phyloP scores from a whole-genome alignment of 805 yeast genomes.

The Wickerhamiella occidentalis region DNA sequence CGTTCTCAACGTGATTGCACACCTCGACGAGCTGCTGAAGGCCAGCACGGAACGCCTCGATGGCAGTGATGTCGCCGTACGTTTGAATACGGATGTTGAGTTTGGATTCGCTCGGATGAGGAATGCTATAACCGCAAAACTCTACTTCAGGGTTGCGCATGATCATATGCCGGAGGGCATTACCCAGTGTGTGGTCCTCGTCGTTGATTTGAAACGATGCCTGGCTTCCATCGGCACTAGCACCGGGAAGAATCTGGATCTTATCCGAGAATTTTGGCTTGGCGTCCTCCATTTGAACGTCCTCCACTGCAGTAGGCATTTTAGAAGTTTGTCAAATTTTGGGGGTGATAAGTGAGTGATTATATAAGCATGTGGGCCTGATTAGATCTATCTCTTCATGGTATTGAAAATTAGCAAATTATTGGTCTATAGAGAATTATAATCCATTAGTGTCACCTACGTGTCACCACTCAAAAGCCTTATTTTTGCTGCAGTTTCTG shows the following conservation, averaged over 20 bases:
- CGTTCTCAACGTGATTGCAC: conserved; percentile 73
- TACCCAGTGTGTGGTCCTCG: conserved; percentile 95
- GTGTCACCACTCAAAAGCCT: conserved; percentile 25
- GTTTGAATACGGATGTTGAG: conserved; percentile 90
- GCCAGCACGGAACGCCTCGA: conserved; percentile 87
- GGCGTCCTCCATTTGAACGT: conserved; percentile 6
- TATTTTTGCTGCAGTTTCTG: conserved; percentile 35
- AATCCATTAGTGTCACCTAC: no score
- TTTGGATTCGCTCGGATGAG: conserved; percentile 91
- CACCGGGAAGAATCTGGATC: conserved; percentile 36
- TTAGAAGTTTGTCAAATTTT: background rate
- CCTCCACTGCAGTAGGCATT: conserved; percentile 11
- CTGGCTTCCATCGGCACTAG: conserved; percentile 85
- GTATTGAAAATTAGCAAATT: no score
- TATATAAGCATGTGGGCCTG: background rate
- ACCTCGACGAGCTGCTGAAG: conserved; percentile 70
- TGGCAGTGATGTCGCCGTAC: conserved; percentile 71
- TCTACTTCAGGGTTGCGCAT: conserved; percentile 98
- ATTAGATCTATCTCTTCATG: no score
- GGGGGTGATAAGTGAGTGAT: background rate
- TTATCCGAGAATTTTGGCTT: conserved; percentile 14
- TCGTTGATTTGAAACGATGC: conserved; percentile 87
- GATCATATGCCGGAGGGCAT: conserved; percentile 82
- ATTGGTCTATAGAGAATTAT: no score
- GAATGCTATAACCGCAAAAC: conserved; percentile 96